Base-by-base conservation (phyloP, 1,284 basidiomycete species). In the Chondrostereum purpureum region DNA sequence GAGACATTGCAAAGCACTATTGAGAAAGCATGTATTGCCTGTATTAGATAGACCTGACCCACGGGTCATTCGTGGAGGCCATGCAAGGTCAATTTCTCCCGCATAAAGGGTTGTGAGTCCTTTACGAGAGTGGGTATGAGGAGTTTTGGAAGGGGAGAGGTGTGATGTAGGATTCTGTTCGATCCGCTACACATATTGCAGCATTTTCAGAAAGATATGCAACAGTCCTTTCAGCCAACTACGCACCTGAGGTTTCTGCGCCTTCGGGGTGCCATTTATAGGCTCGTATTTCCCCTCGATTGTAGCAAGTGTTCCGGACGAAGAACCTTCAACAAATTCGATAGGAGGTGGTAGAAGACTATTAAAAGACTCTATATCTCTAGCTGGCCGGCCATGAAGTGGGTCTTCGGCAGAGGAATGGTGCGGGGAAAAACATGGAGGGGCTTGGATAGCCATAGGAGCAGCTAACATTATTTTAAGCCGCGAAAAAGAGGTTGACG, bases 11-110 rank as follows among this genome's bases (percentile, higher is more conserved):
- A 99, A 69, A 23, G 88, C 90, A 53, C 92, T 93, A 66, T 99
- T 99, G 56, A 97, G 72, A 66, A 97, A 99, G 67, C 96, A 99
- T 1, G 92, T 96, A 63, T 98, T 99, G 42, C 92, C 92, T n/a
- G 72, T 83, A 66, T 99, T 99, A 58, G 80, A 71, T 27, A 99
- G 70, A 1, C 95, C 95, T 47, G 59, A 63, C 16, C 77, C 87
- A 48, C 77, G 63, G 43, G 56, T 58, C 44, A 62, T 62, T 38
- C 59, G 60, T 14, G 60, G 45, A 1, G 83, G 81, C 80, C 74
- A 86, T 43, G 77, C 59, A 39, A 70, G 62, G 52, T 84, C 79
- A 45, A 88, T 72, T 24, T 70, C 62, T 33, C 70, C 68, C 8
- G 67, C 60, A 54, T 76, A 73, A 13, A 85, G 65, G 40, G 68